Conservation (phyloP, 306 rosid genomes). For the Mimosa bimucronata region DNA sequence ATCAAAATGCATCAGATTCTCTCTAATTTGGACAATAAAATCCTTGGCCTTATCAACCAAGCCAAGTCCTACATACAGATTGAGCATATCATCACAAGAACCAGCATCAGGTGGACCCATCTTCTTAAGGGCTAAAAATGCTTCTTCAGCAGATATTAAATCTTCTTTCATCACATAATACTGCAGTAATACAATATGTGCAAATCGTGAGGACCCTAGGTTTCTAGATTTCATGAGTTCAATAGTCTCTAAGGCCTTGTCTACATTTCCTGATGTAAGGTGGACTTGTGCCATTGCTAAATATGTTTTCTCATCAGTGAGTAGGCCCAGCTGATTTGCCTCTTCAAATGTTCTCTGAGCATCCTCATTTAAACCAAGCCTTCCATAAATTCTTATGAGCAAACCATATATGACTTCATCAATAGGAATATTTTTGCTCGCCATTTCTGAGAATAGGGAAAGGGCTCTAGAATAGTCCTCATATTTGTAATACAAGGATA, state of each 20-base stretch:
- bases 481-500: constrained; percentile 78
- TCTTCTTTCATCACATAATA: constrained; percentile 88
- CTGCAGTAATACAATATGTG: constrained; percentile 79
- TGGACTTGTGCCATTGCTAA: constrained; percentile 96
- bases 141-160: constrained; percentile 63
- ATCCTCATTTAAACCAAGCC: constrained; percentile 80
- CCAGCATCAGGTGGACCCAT: constrained; percentile 92
- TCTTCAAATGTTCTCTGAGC: constrained; percentile 78
- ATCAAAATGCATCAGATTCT: constrained; percentile 54
- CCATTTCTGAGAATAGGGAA: constrained; percentile 87
- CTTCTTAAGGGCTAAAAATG: constrained; percentile 71
- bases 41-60: constrained; percentile 65
- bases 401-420: constrained; percentile 96
- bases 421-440: constrained; percentile 51
- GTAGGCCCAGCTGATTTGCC: constrained; percentile 66
- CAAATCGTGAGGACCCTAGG: constrained; percentile 76
- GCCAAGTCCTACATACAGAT: constrained; percentile 60
- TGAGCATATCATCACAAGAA: constrained; percentile 80
- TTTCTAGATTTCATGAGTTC: constrained; percentile 77
- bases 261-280: constrained; percentile 71
- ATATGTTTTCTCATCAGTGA: constrained; percentile 81
- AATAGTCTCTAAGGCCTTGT: constrained; percentile 66
- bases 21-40: constrained; percentile 63
- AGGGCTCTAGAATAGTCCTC: constrained; percentile 89
- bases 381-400: constrained; percentile 92